Percentiles rank a stretch among this genome's conserved stretches.
Evolutionary conservation across 2,329 filamentous ascomycete species (phyloP).

Genomic region (Trichoderma polysporum): DNA sequence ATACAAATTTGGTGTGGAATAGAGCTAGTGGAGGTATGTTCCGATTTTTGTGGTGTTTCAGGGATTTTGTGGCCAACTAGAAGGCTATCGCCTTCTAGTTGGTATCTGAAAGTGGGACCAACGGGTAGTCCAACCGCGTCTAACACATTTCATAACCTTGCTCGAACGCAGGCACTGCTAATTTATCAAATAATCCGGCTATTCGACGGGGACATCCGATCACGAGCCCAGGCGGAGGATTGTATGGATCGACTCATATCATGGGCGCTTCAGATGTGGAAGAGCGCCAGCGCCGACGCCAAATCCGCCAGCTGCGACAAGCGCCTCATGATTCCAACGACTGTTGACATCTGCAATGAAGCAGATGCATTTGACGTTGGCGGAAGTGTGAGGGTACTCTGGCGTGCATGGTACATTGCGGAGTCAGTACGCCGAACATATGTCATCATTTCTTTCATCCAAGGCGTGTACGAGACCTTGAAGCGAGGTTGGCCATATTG

Average conservation of each 20-base stretch:
- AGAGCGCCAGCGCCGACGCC: background rate
- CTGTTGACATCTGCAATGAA: background rate
- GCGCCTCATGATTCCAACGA: background rate
- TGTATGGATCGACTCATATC: background rate
- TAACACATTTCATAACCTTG: background rate
- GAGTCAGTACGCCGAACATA: background rate
- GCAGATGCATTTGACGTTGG: background rate
- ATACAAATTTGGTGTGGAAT: too few species aligned
- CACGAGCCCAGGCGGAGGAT: background rate
- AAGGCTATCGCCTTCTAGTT: background rate
- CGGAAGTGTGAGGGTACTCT: background rate
- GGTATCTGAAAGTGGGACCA: too few species aligned
- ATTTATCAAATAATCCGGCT: background rate
- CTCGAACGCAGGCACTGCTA: background rate
- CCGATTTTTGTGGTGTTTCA: too few species aligned
- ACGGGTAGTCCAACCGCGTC: background rate
- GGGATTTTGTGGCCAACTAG: too few species aligned
- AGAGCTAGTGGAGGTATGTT: too few species aligned
- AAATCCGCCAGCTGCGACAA: background rate
- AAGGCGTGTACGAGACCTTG: background rate
- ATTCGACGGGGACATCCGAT: background rate
- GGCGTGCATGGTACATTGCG: background rate
- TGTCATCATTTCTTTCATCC: background rate
- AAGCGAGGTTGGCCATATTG: background rate
- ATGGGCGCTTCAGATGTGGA: background rate